Evolutionary conservation across 164 flowering plant genomes (phyloP), one percentile per base, ranked within the genome.

Genomic region (Umbellularia californica): DNA sequence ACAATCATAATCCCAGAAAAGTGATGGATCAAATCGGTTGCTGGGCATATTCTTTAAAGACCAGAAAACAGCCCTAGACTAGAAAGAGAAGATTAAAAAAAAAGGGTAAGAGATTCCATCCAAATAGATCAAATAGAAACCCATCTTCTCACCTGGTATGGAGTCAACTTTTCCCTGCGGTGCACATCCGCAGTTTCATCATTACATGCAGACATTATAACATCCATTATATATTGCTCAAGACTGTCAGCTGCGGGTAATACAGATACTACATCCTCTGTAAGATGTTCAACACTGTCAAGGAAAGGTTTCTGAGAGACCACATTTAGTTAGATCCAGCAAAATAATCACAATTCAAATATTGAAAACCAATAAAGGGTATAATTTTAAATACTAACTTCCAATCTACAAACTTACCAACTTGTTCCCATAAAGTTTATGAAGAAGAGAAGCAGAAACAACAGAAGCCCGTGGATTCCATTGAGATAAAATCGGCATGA

Each of bases 201-300:
- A 80, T 79, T 88, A 84, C 84, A 85, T 7, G 83, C 71, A 77
- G 97, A 90, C 33, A 75, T 77, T 62, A 95, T 86, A 67, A 89
- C 77, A 66, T 79, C 75, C 78, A 92, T 76, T 70, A 93, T 77
- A 84, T 81, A 83, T 79, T 87, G 90, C 81, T 95, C 99, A 76
- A 95, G 91, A 82, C 83, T 82, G 85, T 91, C 94, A 76, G 99
- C 97, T 70, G 95, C 94, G 7, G 97, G 94, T 74, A 92, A 89
- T 74, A 95, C 98, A 80, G 94, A 88, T 41, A 88, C 94, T 50
- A 87, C 95, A 85, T 95, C 98, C 83, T 95, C 99, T 10, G 97
- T 91, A 70, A 95, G 88, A 82, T 95, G 97, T 69, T 93, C 97
- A 77, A 87, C 92, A 60, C 88, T 82, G 73, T 88, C 91, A 74